Conservation (phyloP, 2,329 filamentous ascomycete genomes). For the Zymoseptoria passerinii region DNA sequence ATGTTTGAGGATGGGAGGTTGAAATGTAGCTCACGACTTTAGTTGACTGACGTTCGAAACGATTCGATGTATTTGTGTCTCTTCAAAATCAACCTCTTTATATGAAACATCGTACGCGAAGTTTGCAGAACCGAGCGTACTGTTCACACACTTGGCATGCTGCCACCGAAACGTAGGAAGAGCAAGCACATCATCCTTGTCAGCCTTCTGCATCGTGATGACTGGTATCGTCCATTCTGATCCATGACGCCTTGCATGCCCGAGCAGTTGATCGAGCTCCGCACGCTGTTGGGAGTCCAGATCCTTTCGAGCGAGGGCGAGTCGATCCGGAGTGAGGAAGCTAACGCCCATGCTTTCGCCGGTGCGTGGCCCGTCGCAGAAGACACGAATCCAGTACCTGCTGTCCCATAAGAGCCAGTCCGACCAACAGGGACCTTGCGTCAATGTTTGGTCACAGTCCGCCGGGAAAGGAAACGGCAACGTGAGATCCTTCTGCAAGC, state of each 20-base stretch:
- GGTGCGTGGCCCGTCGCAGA: too few relatives aligned
- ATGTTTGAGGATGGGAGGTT: neutral
- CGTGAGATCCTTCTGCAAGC: neutral
- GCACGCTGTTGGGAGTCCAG: neutral
- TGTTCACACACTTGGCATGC: neutral
- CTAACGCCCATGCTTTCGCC: neutral
- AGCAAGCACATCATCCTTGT: neutral
- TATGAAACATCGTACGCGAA: constrained; percentile 1
- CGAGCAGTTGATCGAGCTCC: neutral
- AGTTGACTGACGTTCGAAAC: neutral
- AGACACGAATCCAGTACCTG: constrained; percentile 48
- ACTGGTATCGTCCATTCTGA: neutral
- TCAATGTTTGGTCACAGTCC: neutral
- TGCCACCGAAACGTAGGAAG: constrained; percentile 8
- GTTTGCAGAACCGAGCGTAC: neutral
- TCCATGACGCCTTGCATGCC: neutral
- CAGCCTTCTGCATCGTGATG: neutral
- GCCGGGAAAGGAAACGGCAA: neutral
- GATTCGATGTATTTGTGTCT: neutral
- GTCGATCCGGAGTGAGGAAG: neutral
- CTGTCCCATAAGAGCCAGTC: constrained; percentile 46
- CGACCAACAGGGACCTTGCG: neutral
- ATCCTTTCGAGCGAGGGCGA: neutral
- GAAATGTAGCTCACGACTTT: neutral
- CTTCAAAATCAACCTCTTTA: constrained; percentile 4